Base-by-base conservation (phyloP, 345 rosid species). In the Populus nigra region DNA sequence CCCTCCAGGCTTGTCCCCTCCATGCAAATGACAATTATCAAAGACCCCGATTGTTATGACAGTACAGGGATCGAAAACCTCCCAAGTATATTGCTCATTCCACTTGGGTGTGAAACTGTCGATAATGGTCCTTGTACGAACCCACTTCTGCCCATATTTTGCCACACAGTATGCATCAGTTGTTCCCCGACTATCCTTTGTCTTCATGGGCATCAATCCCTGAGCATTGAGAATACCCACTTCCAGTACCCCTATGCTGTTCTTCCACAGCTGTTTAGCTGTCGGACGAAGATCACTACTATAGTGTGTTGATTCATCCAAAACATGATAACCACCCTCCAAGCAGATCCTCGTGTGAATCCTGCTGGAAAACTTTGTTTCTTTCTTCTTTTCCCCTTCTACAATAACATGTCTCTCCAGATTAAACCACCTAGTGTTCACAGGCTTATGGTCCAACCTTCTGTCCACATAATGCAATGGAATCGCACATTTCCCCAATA, bases 31-130 rank as follows among this genome's bases (percentile, higher is more conserved):
- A 66, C 82, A 79, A 78, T 89, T 94, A 73, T 96, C 99, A 71
- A 91, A 96, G 8, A 96, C 97, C 39, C 93, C 97, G 61, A 96
- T 80, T n/a, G 98, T 92, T 78, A 96, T 86, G 29, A 94, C 97
- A 0, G 99, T 96, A 76, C 98, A 94, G 1, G 98, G 94, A 84
- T 96, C 99, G 69, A 80, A 86, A 43, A 94, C 98, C 73, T 96
- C 99, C 98, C 99, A 96, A 13, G 97, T 96, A 73, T 94, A 96
- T 72, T 90, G 97, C 90, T 94, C 99, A 45, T 96, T 90, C 99
- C 99, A 96, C 78, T 84, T 82, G 35, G 99, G 98, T 7, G 77
- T 72, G 83, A 92, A 83, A 3, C 93, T 91, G 74, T 94, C 93
- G 4, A 96, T 90, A 50, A 96, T 89, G 8, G 98, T 96, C 74